Conservation (phyloP, 2,329 filamentous ascomycete genomes). For the Magnaporthiopsis incrustans region DNA sequence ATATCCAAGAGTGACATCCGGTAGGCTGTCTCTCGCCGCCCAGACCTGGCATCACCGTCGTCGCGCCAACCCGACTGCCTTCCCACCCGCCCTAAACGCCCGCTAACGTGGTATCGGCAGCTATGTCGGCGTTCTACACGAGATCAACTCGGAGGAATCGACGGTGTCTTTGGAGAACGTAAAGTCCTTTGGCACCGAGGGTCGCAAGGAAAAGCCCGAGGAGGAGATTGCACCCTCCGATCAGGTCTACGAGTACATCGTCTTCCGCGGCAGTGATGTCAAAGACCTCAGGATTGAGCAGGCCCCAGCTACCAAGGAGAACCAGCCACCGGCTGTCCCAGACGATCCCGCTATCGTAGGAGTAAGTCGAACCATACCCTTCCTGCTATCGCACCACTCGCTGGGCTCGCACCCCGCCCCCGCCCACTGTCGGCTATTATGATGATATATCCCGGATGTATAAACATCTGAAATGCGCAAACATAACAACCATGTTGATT, state of each 20-base stretch:
- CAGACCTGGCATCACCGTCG: neutral
- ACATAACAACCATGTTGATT: conserved; percentile 73
- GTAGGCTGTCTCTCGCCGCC: conserved; percentile 7
- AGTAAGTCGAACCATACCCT: conserved; percentile 57
- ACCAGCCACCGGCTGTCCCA: conserved; percentile 69
- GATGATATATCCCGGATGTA: conserved; percentile 99
- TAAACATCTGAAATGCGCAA: conserved; percentile 92
- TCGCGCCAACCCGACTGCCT: neutral
- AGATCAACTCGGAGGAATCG: conserved; percentile 95
- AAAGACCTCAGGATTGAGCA: conserved; percentile 96
- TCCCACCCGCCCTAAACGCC: conserved; percentile 20
- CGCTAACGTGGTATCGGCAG: conserved; percentile 39
- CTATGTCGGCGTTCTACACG: conserved; percentile 91
- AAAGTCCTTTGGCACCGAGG: conserved; percentile 88
- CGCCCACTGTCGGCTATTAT: conserved; percentile 37
- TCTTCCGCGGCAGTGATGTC: conserved; percentile 96
- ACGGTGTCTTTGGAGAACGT: conserved; percentile 98
- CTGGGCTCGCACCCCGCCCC: conserved; percentile 10
- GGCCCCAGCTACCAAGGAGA: conserved; percentile 63
- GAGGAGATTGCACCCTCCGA: conserved; percentile 80
- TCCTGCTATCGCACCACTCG: conserved; percentile 8
- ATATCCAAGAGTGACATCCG: conserved; percentile 16
- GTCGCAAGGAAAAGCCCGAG: conserved; percentile 66
- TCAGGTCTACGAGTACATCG: conserved; percentile 95
- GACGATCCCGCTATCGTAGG: conserved; percentile 95